phyloP scores from a whole-genome alignment of 371 early-diverging fungal species.

The Dentiscutata heterogama region DNA sequence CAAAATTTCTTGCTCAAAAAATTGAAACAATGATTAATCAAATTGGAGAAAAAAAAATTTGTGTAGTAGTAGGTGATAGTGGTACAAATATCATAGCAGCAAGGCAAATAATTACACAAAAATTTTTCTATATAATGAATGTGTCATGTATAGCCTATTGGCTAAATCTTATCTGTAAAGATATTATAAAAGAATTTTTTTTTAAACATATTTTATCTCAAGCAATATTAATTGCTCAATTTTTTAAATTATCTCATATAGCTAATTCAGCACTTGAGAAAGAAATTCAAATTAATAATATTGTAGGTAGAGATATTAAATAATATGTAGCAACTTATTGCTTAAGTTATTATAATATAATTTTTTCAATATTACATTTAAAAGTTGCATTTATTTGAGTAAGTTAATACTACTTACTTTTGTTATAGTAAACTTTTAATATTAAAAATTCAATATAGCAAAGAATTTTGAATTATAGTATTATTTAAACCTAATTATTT shows the following conservation, averaged over 20 bases:
- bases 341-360: not conserved
- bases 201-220: not conserved
- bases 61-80: not conserved
- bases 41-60: not conserved
- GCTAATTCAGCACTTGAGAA: not conserved
- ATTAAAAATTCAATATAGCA: no score
- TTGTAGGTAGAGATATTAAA: not conserved
- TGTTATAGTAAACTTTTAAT: no score
- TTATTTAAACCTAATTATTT: no score
- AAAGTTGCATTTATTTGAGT: no score
- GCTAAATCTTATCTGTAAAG: slow-evolving; percentile 29
- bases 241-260: not conserved
- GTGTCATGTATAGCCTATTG: not conserved
- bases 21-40: not conserved
- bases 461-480: no score
- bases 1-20: not conserved
- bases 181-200: slow-evolving; percentile 23
- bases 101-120: not conserved
- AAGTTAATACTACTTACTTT: no score
- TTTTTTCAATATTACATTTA: not conserved
- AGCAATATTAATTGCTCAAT: not conserved
- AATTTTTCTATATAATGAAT: slow-evolving; percentile 2
- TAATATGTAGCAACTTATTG: not conserved
- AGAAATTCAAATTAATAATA: not conserved
- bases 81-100: not conserved